Conservation (phyloP, 495 filamentous ascomycete genomes). For the Mytilinidion resinicola region DNA sequence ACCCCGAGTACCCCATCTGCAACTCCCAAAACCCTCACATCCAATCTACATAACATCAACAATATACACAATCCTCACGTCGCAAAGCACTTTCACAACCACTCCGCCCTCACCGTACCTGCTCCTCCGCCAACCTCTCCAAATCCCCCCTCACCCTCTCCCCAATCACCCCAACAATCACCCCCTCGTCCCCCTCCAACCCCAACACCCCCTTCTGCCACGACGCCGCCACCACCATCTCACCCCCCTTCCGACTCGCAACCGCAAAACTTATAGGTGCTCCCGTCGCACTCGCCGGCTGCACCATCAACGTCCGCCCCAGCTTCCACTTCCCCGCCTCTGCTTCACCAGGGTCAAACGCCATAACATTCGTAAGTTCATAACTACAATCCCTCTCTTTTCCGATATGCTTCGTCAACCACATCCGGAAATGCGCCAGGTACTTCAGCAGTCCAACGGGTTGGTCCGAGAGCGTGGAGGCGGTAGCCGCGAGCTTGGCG, state of each 20-base stretch:
- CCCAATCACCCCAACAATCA: background rate
- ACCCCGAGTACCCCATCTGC: no score
- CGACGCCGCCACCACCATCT: slow-evolving; percentile 24
- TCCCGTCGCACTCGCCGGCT: slow-evolving; percentile 13
- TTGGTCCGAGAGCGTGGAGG: slow-evolving; percentile 7
- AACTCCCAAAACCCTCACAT: no score
- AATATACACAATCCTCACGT: no score
- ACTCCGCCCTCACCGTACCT: no score
- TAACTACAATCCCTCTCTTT: slow-evolving; percentile 8
- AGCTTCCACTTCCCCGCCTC: background rate
- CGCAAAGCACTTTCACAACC: no score
- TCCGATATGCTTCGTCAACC: background rate
- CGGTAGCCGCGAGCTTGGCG: background rate
- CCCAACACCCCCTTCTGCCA: slow-evolving; percentile 27
- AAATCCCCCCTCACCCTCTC: no score
- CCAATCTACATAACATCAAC: no score
- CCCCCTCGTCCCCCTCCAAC: slow-evolving; percentile 1
- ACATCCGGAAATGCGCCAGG: slow-evolving; percentile 11
- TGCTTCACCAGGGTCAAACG: background rate
- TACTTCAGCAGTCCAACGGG: slow-evolving; percentile 15
- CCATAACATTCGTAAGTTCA: slow-evolving; percentile 12
- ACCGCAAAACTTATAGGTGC: slow-evolving; percentile 7
- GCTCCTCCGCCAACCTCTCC: no score
- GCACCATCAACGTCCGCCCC: slow-evolving; percentile 14
- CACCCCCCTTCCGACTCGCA: slow-evolving; percentile 9